Conservation (phyloP, 345 rosid species). For the Hibiscus tridactylites region DNA sequence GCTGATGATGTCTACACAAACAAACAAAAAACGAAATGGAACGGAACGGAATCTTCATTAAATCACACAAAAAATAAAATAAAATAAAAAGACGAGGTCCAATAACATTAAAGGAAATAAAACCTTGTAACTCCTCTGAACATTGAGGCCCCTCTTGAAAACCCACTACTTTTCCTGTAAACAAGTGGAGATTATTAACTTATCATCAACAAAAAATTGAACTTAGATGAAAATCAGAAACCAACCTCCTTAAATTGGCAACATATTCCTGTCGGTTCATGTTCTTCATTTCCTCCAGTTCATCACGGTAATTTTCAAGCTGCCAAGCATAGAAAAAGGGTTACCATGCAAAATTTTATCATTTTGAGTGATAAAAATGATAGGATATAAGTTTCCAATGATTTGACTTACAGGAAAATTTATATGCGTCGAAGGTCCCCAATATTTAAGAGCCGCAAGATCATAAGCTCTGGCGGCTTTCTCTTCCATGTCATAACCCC, state of each 20-base stretch:
- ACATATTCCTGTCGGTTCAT: constrained; percentile 80
- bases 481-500: constrained; percentile 82
- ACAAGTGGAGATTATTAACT: background rate
- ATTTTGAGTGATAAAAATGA: background rate
- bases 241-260: constrained; percentile 62
- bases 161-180: background rate
- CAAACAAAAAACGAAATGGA: background rate
- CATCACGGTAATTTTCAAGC: constrained; percentile 53
- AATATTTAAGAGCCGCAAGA: constrained; percentile 80
- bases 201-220: background rate
- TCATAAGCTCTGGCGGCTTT: constrained; percentile 83
- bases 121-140: background rate
- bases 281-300: constrained; percentile 67
- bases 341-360: background rate
- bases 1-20: background rate
- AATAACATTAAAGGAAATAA: background rate
- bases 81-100: background rate
- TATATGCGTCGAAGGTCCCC: constrained; percentile 74
- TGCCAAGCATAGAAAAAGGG: constrained; percentile 2
- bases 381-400: background rate
- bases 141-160: background rate
- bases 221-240: background rate
- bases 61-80: background rate
- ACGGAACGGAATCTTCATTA: background rate
- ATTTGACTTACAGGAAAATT: constrained; percentile 45